Evolutionary conservation across 352 stramenopile genomes (phyloP).

Genomic region (Globisporangium takayamanum): DNA sequence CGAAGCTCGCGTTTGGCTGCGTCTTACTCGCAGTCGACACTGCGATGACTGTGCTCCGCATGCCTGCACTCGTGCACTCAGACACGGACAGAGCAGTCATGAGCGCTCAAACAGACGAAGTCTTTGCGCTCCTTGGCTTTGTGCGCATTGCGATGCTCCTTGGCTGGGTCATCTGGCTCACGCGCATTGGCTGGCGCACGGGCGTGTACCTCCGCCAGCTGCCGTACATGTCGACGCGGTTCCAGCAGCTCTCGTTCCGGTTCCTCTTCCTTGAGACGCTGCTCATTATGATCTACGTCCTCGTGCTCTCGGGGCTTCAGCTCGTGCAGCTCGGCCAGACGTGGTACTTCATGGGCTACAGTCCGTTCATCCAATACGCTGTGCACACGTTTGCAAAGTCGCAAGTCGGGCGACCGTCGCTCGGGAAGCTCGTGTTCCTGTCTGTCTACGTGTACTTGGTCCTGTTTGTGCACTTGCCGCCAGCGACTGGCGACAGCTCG

Average conservation of each 20-base stretch:
- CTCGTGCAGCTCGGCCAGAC: conserved; percentile 52
- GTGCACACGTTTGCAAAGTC: conserved; percentile 63
- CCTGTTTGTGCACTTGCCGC: conserved; percentile 79
- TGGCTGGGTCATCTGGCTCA: conserved; percentile 70
- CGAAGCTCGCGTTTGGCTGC: conserved; percentile 37
- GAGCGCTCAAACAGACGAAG: conserved; percentile 28
- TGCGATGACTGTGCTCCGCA: conserved; percentile 54
- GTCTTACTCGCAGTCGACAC: conserved; percentile 45
- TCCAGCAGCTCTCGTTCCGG: conserved; percentile 83
- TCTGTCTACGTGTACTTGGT: conserved; percentile 80
- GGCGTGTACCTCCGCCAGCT: conserved; percentile 54
- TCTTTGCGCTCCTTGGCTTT: conserved; percentile 68
- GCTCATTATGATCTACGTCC: conserved; percentile 67
- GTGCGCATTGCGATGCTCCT: conserved; percentile 49
- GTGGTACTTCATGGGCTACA: conserved; percentile 65
- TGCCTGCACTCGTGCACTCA: conserved; percentile 44
- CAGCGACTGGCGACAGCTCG: conserved; percentile 34
- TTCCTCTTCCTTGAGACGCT: conserved; percentile 76
- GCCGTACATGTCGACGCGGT: conserved; percentile 81
- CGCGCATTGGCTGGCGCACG: conserved; percentile 45
- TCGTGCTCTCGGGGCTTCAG: conserved; percentile 61
- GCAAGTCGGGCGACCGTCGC: conserved; percentile 41
- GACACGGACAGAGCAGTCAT: not conserved
- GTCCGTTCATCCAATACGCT: conserved; percentile 58
- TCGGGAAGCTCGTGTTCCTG: conserved; percentile 72